phyloP scores from a whole-genome alignment of 2,329 filamentous ascomycete genomes.

The Aspergillus carbonarius region DNA sequence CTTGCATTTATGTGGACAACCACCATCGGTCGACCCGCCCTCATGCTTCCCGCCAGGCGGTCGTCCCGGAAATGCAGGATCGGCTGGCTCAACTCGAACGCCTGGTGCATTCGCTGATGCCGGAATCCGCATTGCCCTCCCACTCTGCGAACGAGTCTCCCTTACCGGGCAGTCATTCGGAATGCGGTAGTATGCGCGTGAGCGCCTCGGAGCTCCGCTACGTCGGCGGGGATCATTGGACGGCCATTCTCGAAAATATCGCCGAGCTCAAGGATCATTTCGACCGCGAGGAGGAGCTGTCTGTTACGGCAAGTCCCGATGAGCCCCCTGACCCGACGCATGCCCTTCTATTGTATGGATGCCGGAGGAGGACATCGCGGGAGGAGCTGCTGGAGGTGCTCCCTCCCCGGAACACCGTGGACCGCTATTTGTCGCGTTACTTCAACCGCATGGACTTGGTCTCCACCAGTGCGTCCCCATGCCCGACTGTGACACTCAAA shows the following conservation, averaged over 20 bases:
- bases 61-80: slow-evolving; percentile 46
- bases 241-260: slow-evolving; percentile 27
- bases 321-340: background rate
- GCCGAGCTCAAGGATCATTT: slow-evolving; percentile 27
- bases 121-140: background rate
- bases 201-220: slow-evolving; percentile 22
- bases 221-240: slow-evolving; percentile 30
- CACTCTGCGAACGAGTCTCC: no score
- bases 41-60: slow-evolving; percentile 17
- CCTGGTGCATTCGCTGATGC: slow-evolving; percentile 55
- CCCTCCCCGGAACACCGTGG: slow-evolving; percentile 22
- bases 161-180: slow-evolving; percentile 5
- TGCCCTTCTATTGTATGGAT: slow-evolving; percentile 18
- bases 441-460: slow-evolving; percentile 28
- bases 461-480: slow-evolving; percentile 13
- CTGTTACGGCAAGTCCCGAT: no score
- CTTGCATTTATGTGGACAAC: slow-evolving; percentile 47
- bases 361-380: slow-evolving; percentile 8
- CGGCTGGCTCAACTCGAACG: slow-evolving; percentile 58
- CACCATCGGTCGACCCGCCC: slow-evolving; percentile 31
- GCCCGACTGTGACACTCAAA: background rate
- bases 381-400: slow-evolving; percentile 24
- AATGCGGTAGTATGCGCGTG: slow-evolving; percentile 23
- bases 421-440: slow-evolving; percentile 27
- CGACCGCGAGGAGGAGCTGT: slow-evolving; percentile 15